A percentile compares a stretch with the other conserved stretches of the same genome.
Conservation (phyloP, 176 grass and related monocot genomes). For the Aegilops tauschii region DNA sequence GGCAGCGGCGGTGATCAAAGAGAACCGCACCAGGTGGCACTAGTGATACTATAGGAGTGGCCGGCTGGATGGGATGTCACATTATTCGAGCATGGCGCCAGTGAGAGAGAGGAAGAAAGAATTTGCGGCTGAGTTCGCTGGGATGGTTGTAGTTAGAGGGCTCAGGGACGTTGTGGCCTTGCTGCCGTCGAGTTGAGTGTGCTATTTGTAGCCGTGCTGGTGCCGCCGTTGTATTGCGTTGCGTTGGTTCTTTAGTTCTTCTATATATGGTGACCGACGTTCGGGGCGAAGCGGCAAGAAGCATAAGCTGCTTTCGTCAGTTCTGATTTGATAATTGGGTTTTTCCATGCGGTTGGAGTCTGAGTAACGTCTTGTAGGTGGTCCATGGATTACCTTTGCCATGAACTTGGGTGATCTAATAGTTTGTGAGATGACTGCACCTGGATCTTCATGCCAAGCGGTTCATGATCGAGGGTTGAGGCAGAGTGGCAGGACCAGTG, state of each 20-base stretch:
- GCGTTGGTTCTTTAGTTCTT: constrained; percentile 4
- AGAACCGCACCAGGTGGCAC: constrained; percentile 2
- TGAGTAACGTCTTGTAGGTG: no score
- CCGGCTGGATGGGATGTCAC: not conserved
- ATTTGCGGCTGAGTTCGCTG: constrained; percentile 5
- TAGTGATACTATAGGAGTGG: not conserved
- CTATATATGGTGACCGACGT: no score
- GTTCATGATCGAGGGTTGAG: not conserved
- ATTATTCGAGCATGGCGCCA: not conserved
- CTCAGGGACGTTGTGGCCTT: not conserved
- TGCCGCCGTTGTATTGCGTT: not conserved
- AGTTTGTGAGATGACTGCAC: not conserved
- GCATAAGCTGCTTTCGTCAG: no score
- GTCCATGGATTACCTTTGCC: no score
- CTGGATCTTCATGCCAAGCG: not conserved
- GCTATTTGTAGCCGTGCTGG: constrained; percentile 8
- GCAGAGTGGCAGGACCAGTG: not conserved
- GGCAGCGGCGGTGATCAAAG: not conserved
- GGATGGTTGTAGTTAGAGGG: constrained; percentile 6
- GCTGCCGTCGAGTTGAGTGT: not conserved
- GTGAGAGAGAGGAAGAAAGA: not conserved
- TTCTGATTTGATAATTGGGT: no score
- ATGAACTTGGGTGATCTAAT: not conserved
- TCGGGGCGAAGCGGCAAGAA: no score
- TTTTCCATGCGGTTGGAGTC: no score